Percentiles rank a stretch among this genome's conserved stretches.
Conservation (phyloP, 2,329 filamentous ascomycete species). For the Trichothecium roseum region DNA sequence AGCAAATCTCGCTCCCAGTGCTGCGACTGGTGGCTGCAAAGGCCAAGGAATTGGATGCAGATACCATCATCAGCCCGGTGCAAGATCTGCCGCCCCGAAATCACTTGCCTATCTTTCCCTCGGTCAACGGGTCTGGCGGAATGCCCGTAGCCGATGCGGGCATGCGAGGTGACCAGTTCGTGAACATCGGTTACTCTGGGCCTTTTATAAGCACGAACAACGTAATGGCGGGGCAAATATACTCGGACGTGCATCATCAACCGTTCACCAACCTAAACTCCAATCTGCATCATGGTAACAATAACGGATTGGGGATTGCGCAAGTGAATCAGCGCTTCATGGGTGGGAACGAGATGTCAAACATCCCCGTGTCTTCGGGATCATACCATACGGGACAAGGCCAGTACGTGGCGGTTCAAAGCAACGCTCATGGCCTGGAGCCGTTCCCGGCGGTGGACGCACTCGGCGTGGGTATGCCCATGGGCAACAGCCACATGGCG, state of each 20-base stretch:
- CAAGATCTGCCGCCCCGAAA: conserved; percentile 40
- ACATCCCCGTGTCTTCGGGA: conserved; percentile 12
- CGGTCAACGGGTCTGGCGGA: conserved; percentile 9
- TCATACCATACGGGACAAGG: conserved; percentile 12
- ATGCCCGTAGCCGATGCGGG: too few species aligned
- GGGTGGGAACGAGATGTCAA: conserved; percentile 11
- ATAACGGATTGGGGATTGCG: conserved; percentile 2
- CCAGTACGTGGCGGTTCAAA: conserved; percentile 15
- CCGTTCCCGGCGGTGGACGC: conserved; percentile 21
- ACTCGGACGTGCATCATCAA: conserved; percentile 9
- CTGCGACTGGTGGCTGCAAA: conserved; percentile 45
- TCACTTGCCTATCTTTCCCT: conserved; percentile 12
- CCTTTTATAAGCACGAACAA: neutral
- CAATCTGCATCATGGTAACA: conserved; percentile 1
- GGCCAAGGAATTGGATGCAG: conserved; percentile 39
- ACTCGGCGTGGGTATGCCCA: conserved; percentile 17
- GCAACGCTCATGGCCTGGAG: conserved; percentile 14
- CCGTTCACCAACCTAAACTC: conserved; percentile 9
- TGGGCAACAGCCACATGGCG: conserved; percentile 18
- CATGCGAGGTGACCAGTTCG: too few species aligned
- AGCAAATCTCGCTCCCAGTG: conserved; percentile 77
- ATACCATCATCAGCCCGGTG: conserved; percentile 59
- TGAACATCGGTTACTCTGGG: neutral
- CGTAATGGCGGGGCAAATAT: conserved; percentile 9
- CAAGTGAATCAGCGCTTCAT: conserved; percentile 14